Base-by-base conservation (phyloP, 2,329 filamentous ascomycete species). In the Reticulascus tulasneorum region DNA sequence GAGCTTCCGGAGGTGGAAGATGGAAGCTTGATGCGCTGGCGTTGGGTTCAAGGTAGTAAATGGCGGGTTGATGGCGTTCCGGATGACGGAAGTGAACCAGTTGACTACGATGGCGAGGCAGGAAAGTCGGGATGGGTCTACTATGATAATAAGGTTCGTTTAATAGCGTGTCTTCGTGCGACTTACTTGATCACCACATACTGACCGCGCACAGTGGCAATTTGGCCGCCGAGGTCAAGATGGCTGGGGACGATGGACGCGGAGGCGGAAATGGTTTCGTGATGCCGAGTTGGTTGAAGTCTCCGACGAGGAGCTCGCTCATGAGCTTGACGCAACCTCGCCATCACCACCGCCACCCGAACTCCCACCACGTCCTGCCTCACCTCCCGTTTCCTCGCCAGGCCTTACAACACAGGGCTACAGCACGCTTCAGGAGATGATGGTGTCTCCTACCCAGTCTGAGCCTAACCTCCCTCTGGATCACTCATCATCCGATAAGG, bases 231-330 rank as follows among this genome's bases (percentile, higher is more conserved):
- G 88, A 41, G 87, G 86, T 4, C 74, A 78, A 56, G 93, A 98
- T 51, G 87, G 90, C 35, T 98, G 93, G 93, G 86, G 86, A 25
- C 81, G 88, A 38, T 98, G 94, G 73, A 98, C 93, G 0, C 79
- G 93, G 11, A 79, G 93, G 16, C 71, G 93, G 44, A 96, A 97
- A 63, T 98, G 93, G 93, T 93, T 88, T 55, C 85, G 93, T 24
- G 93, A 97, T 55, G 93, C 93, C 9, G 93, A 98, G 64, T 76
- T 98, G 4, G 87, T 96, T 22, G 93, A 98, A 55, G 66, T 83
- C 53, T 65, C 11, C 52, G 65, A 38, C 16, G 35, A 47, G 8
- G 59, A 56, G n/a, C 27, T 29, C 18, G 37, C 40, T 30, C 44
- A 46, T 30, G 40, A 42, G 27, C 32, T 42, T 11, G 40, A 42